Conservation (phyloP, 2,329 filamentous ascomycete species). For the Talaromyces marneffei region DNA sequence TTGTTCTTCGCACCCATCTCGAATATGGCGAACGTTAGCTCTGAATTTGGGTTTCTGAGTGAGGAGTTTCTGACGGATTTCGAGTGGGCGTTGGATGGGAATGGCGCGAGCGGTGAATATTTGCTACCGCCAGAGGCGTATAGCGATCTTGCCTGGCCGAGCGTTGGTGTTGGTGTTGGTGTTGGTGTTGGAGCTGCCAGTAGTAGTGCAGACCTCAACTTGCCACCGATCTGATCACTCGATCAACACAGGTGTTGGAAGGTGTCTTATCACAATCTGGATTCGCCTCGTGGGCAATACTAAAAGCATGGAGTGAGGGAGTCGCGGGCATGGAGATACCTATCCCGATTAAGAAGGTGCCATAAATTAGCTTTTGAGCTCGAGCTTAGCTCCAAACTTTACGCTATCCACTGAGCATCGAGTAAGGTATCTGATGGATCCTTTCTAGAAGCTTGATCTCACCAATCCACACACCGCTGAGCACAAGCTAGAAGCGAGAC, state of each 20-base stretch:
- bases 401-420: background rate
- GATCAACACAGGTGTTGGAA: background rate
- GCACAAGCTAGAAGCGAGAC: background rate
- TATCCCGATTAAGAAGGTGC: background rate
- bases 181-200: too few species aligned
- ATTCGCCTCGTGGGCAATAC: background rate
- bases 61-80: constrained; percentile 36
- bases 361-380: background rate
- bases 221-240: background rate
- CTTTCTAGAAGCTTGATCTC: background rate
- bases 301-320: too few species aligned
- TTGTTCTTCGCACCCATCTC: background rate
- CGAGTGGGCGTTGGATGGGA: constrained; percentile 31
- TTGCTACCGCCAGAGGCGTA: constrained; percentile 25
- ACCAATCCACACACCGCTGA: too few species aligned
- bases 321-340: background rate
- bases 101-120: constrained; percentile 19
- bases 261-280: background rate
- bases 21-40: background rate
- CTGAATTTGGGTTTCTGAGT: constrained; percentile 21
- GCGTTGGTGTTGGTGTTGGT: too few species aligned
- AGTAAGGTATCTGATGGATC: background rate
- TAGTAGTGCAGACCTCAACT: background rate
- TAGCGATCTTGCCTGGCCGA: constrained; percentile 19
- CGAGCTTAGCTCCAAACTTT: background rate